Percentiles rank a stretch among this genome's conserved stretches.
phyloP scores from a whole-genome alignment of 257 asterid species.

The Solanum chilense region DNA sequence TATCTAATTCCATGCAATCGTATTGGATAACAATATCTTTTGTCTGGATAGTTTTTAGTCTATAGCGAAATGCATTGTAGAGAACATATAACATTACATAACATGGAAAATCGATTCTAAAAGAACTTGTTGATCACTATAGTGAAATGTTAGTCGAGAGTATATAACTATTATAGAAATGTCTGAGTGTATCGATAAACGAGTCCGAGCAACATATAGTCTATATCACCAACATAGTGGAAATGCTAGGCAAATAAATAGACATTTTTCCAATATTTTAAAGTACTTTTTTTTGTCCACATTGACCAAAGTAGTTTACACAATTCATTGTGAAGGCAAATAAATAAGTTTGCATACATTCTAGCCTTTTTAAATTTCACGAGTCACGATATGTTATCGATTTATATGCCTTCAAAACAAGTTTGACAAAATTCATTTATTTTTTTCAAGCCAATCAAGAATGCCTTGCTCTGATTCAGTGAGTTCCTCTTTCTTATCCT shows the following conservation, averaged over 20 bases:
- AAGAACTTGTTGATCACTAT: neutral
- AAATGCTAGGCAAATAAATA: neutral
- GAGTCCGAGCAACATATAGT: neutral
- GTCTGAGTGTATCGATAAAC: neutral
- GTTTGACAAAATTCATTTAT: slow-evolving; percentile 7
- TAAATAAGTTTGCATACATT: no score
- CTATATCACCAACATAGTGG: neutral
- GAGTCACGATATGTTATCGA: neutral
- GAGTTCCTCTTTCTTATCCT: slow-evolving; percentile 45
- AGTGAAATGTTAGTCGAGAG: neutral
- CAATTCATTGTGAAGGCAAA: neutral
- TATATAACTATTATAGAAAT: neutral
- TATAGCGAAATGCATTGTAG: neutral
- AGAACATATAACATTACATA: neutral
- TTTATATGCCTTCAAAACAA: neutral
- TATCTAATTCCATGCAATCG: neutral
- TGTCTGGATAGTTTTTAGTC: neutral
- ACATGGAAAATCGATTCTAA: neutral
- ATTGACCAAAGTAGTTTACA: neutral
- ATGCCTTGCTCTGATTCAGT: slow-evolving; percentile 65
- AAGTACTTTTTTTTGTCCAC: neutral
- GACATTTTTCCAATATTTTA: neutral
- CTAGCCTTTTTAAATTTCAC: neutral
- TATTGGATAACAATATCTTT: neutral
- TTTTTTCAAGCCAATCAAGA: slow-evolving; percentile 69